phyloP scores from a whole-genome alignment of 140 eudicot species.

The Oenanthe javanica region DNA sequence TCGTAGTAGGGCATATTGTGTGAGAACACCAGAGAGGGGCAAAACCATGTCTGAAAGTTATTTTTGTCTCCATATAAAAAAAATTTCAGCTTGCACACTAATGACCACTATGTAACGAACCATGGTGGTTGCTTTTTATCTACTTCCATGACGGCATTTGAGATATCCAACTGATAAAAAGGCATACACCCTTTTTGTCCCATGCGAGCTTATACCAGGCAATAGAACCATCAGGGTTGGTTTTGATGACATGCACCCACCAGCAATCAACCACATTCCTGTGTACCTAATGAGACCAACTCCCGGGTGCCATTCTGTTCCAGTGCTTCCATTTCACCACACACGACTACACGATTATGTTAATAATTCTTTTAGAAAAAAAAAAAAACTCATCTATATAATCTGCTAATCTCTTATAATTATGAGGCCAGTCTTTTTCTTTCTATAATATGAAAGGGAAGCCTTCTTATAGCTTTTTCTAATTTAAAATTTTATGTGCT shows the following conservation, averaged over 20 bases:
- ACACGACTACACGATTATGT: not conserved
- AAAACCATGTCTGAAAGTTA: not conserved
- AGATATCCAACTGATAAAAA: not conserved
- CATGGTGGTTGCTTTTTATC: not conserved
- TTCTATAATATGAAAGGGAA: not conserved
- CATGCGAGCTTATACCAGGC: not conserved
- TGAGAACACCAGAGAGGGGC: not conserved
- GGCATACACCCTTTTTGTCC: not conserved
- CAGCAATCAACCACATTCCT: not conserved
- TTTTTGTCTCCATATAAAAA: not conserved
- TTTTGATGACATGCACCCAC: not conserved
- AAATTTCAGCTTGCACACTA: not conserved
- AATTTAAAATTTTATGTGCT: not conserved
- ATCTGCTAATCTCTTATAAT: not conserved
- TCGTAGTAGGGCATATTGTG: not conserved
- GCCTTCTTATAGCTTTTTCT: not conserved
- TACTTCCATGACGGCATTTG: not conserved
- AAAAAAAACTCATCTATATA: not conserved
- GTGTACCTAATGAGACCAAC: not conserved
- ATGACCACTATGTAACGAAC: not conserved
- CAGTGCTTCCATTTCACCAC: not conserved
- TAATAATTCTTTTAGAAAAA: not conserved
- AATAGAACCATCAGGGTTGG: not conserved
- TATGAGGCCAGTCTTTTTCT: not conserved
- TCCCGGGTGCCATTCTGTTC: not conserved